Conservation (phyloP, 2,329 filamentous ascomycete genomes). For the Tolypocladium endophyticum region DNA sequence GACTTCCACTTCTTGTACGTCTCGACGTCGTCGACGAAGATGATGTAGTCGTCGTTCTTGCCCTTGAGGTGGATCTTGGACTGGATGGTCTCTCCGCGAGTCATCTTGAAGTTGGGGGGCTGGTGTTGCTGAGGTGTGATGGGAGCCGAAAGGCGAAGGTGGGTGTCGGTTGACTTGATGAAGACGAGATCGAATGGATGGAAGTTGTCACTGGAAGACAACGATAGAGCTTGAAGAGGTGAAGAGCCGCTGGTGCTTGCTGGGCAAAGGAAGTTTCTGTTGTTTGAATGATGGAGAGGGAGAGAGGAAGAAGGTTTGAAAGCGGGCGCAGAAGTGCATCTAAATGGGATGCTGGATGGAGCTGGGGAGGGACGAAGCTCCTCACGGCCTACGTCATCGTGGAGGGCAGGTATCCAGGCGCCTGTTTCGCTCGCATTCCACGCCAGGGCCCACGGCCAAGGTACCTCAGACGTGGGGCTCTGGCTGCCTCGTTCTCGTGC, state of each 20-base stretch:
- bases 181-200: background rate
- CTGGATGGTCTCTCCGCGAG: conserved; percentile 59
- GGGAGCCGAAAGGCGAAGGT: conserved; percentile 1
- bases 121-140: background rate
- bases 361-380: conserved; percentile 1
- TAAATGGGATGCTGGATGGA: background rate
- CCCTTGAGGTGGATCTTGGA: conserved; percentile 84
- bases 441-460: background rate
- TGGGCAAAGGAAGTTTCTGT: background rate
- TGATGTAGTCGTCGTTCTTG: conserved; percentile 44
- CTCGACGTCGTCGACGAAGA: conserved; percentile 49
- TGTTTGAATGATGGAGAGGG: background rate
- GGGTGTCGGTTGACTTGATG: conserved; percentile 2
- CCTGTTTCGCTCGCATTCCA: background rate
- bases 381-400: conserved; percentile 9
- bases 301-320: background rate
- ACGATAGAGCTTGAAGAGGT: background rate
- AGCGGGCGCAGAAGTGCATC: background rate
- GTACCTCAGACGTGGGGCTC: background rate
- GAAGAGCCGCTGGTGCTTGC: background rate
- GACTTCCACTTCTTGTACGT: conserved; percentile 70
- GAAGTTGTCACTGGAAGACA: background rate
- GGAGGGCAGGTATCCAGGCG: background rate
- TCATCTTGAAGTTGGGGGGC: conserved; percentile 39
- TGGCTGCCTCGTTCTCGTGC: background rate